Evolutionary conservation across 1,284 basidiomycete species (phyloP), one percentile per base, ranked within the genome.

Genomic region (Fomes fomentarius): DNA sequence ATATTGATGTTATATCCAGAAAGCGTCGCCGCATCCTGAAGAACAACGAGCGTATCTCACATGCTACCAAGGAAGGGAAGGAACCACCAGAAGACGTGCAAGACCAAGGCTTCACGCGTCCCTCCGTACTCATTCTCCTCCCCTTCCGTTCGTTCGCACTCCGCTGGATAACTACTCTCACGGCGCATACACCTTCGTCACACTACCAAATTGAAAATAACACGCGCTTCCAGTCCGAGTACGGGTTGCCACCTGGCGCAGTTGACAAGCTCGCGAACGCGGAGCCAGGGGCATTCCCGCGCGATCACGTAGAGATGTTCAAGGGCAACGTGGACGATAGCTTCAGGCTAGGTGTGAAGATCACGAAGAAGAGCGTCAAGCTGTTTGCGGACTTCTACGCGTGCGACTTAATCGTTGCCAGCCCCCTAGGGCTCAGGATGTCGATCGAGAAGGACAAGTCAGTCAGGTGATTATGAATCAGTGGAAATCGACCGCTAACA

Each of bases 91-190:
- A 87, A 67, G 90, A 93, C 58, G 83, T 93, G 7, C 91, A 94
- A 71, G 96, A 99, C 69, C 96, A 98, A 79, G 96, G 96, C 21
- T 99, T 98, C 74, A 98, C 96, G 1, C 89, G 97, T 8, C 96
- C 97, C 19, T 96, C 96, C 37, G 81, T 97, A 11, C 89, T 99
- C 47, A 76, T 99, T 54, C 84, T 99, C 45, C 80, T 94, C 2
- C 97, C 97, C 0, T 93, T 98, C 76, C 93, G 97, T 47, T 93
- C 93, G 34, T 87, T 87, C 35, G 96, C 94, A 0, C 76, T 93
- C 6, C 80, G 83, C 49, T 98, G 90, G 93, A 75, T 87, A 61
- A 77, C 78, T 49, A 86, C 86, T 11, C 70, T 92, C 41, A 85
- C 84, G 3, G 75, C 80, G 33, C 90, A 87, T 66, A 92, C 83